These are phyloP conservation scores for Serpula lacrymans DNA, from an alignment of 768 basidiomycete species.

Conservation along the genomic window DNA sequence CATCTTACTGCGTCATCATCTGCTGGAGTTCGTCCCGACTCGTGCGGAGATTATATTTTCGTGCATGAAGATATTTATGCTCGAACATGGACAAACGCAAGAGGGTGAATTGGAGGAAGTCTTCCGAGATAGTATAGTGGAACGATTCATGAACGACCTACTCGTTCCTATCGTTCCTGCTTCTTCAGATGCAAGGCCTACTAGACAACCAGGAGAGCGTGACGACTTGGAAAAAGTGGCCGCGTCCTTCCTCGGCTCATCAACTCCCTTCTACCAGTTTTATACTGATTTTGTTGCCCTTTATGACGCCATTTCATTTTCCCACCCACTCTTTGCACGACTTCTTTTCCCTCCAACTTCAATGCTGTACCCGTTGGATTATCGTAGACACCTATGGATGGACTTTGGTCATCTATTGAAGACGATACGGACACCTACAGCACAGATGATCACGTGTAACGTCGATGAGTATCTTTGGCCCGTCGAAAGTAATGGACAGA, in stretches of 20 bases:
- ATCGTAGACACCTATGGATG: slow-evolving; percentile 79
- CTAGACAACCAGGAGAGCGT: too few species aligned
- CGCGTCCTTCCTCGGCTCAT: slow-evolving; percentile 53
- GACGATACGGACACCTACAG: slow-evolving; percentile 50
- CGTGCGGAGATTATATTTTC: slow-evolving; percentile 55
- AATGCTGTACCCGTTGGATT: slow-evolving; percentile 77
- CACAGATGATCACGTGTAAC: slow-evolving; percentile 50
- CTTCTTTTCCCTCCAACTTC: slow-evolving; percentile 76
- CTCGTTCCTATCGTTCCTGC: slow-evolving; percentile 55
- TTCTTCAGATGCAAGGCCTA: too few species aligned
- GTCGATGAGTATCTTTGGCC: slow-evolving; percentile 70
- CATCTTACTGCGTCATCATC: slow-evolving; percentile 39
- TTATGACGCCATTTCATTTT: slow-evolving; percentile 91
- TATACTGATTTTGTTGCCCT: slow-evolving; percentile 88
- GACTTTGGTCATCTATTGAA: slow-evolving; percentile 66
- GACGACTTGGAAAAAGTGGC: slow-evolving; percentile 58
- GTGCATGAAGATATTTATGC: slow-evolving; percentile 94
- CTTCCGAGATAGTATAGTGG: slow-evolving; percentile 72
- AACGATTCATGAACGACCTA: slow-evolving; percentile 53
- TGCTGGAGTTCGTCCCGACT: slow-evolving; percentile 29
- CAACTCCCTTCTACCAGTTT: slow-evolving; percentile 87
- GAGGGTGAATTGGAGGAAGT: slow-evolving; percentile 56
- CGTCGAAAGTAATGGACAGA: slow-evolving; percentile 55
- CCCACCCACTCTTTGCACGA: slow-evolving; percentile 68
- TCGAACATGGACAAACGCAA: slow-evolving; percentile 77